Evolutionary conservation across 2,329 filamentous ascomycete species (phyloP).

Genomic region (Fusarium sp.): DNA sequence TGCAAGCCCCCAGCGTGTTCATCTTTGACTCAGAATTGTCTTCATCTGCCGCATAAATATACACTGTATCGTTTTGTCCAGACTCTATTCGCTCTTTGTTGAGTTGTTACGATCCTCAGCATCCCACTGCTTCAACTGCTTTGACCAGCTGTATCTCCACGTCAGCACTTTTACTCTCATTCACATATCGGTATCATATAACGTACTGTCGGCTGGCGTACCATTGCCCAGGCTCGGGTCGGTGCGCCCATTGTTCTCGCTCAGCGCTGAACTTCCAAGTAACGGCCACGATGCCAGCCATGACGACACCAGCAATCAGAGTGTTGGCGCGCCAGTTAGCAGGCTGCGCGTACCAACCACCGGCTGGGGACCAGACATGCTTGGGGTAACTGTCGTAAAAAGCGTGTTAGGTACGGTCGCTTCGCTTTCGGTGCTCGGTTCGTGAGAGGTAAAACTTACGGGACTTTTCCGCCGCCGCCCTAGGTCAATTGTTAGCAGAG

Average conservation of each 20-base stretch:
- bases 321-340: constrained; percentile 97
- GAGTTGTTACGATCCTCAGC: constrained; percentile 54
- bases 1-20: not conserved
- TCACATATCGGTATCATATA: not conserved
- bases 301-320: constrained; percentile 74
- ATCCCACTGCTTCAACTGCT: constrained; percentile 59
- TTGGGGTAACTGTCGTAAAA: constrained; percentile 80
- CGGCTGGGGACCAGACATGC: constrained; percentile 98
- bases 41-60: constrained; percentile 40
- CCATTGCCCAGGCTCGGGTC: constrained; percentile 81
- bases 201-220: constrained; percentile 87
- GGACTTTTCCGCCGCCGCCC: constrained; percentile 80
- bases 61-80: constrained; percentile 35
- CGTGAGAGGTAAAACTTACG: constrained; percentile 57
- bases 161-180: constrained; percentile 34
- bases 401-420: constrained; percentile 28
- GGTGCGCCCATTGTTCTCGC: constrained; percentile 76
- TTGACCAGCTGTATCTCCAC: constrained; percentile 55
- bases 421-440: constrained; percentile 27
- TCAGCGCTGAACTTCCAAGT: constrained; percentile 80
- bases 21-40: constrained; percentile 23
- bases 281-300: constrained; percentile 75
- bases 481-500: constrained; percentile 57
- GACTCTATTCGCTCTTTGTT: constrained; percentile 44
- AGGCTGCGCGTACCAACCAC: constrained; percentile 97